phyloP scores from a whole-genome alignment of 129 eudicot species.

The Artemisia tridentata region DNA sequence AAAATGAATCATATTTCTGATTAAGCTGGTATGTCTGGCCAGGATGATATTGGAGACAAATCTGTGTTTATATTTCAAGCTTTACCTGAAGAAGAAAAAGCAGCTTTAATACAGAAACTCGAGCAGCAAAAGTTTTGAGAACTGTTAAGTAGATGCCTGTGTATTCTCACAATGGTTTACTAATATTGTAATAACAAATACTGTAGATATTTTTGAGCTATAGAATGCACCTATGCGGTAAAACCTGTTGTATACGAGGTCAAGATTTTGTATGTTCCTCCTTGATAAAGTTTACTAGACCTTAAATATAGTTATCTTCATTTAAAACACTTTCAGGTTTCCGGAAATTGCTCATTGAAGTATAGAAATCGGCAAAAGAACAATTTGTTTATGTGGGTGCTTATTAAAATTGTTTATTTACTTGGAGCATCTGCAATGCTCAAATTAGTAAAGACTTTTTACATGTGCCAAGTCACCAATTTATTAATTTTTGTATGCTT shows the following conservation, averaged over 20 bases:
- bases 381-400: too few species aligned
- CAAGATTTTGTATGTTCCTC: neutral
- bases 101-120: constrained; percentile 60
- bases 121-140: constrained; percentile 40
- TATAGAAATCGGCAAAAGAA: too few species aligned
- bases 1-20: constrained; percentile 5
- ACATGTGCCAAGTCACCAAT: too few species aligned
- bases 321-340: neutral
- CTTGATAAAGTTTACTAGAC: neutral
- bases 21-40: constrained; percentile 20
- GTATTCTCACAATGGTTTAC: neutral
- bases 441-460: too few species aligned
- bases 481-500: too few species aligned
- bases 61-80: constrained; percentile 84
- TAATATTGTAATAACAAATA: constrained; percentile 17
- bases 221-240: constrained; percentile 2
- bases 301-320: neutral
- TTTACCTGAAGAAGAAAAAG: constrained; percentile 72
- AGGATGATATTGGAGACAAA: constrained; percentile 99
- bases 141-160: constrained; percentile 1
- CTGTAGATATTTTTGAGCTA: constrained; percentile 21
- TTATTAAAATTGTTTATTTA: too few species aligned
- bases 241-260: neutral
- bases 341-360: neutral
- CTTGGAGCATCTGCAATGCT: too few species aligned